Conservation (phyloP, 768 basidiomycete species). For the Bullera alba region DNA sequence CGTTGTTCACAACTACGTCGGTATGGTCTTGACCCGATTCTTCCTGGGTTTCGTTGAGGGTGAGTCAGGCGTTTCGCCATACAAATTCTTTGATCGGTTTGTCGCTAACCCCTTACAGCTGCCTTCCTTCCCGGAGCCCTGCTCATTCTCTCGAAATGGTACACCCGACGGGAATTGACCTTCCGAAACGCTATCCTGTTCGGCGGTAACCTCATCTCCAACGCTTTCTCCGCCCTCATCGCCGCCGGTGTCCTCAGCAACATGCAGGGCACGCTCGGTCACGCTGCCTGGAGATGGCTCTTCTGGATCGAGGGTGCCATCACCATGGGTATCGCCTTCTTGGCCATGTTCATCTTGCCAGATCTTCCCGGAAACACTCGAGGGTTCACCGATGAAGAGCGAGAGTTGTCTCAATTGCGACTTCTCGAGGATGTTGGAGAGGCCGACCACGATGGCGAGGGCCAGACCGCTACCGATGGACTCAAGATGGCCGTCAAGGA, state of each 20-base stretch:
- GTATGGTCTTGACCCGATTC: conserved; percentile 55
- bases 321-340: conserved; percentile 57
- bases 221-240: conserved; percentile 71
- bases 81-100: not conserved
- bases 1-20: conserved; percentile 51
- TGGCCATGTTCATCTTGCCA: conserved; percentile 54
- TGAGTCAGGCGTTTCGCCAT: conserved; percentile 34
- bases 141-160: conserved; percentile 39
- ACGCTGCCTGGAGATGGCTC: conserved; percentile 65
- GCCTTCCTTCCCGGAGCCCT: conserved; percentile 47
- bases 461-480: conserved; percentile 48
- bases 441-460: conserved; percentile 52
- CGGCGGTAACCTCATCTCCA: conserved; percentile 58
- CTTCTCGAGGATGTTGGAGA: conserved; percentile 48
- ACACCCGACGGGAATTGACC: conserved; percentile 36
- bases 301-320: conserved; percentile 68
- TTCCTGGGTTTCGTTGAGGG: conserved; percentile 65
- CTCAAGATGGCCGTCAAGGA: conserved; percentile 60
- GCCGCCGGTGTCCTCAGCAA: conserved; percentile 66
- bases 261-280: conserved; percentile 64
- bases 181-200: conserved; percentile 36
- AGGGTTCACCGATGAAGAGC: conserved; percentile 41
- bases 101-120: too few species aligned
- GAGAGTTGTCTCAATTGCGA: conserved; percentile 36
- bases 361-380: conserved; percentile 41